phyloP scores from a whole-genome alignment of 140 eudicot genomes.

The Cichorium intybus region DNA sequence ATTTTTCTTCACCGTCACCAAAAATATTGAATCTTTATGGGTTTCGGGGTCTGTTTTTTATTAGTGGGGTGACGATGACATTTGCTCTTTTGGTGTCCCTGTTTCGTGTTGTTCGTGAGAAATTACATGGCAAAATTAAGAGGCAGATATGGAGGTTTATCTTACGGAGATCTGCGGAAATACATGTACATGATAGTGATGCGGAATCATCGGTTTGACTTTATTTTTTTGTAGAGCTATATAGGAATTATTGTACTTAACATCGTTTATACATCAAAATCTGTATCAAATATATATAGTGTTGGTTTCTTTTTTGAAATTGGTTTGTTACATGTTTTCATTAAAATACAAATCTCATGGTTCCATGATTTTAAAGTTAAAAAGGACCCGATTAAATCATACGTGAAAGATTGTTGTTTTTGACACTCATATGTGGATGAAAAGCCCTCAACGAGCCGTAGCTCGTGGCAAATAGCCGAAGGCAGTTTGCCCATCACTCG shows the following conservation, averaged over 20 bases:
- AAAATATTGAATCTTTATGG: constrained; percentile 17
- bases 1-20: constrained; percentile 4
- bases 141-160: constrained; percentile 3
- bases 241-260: not conserved
- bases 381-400: no score
- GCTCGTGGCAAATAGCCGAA: no score
- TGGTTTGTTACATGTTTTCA: no score
- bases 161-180: not conserved
- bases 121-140: not conserved
- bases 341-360: no score
- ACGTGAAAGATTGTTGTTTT: no score
- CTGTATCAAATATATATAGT: not conserved
- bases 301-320: not conserved
- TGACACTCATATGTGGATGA: no score
- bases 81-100: constrained; percentile 18
- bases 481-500: no score
- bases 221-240: not conserved
- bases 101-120: not conserved
- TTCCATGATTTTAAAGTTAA: no score
- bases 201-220: not conserved
- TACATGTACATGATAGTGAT: constrained; percentile 7
- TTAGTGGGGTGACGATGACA: constrained; percentile 17
- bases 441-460: no score
- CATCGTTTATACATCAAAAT: not conserved
- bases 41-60: constrained; percentile 35